A percentile compares a stretch with the other conserved stretches of the same genome.
These are phyloP conservation scores for Cladosporium sp. DNA, from an alignment of 2,329 filamentous ascomycete genomes.

Conservation along the genomic window DNA sequence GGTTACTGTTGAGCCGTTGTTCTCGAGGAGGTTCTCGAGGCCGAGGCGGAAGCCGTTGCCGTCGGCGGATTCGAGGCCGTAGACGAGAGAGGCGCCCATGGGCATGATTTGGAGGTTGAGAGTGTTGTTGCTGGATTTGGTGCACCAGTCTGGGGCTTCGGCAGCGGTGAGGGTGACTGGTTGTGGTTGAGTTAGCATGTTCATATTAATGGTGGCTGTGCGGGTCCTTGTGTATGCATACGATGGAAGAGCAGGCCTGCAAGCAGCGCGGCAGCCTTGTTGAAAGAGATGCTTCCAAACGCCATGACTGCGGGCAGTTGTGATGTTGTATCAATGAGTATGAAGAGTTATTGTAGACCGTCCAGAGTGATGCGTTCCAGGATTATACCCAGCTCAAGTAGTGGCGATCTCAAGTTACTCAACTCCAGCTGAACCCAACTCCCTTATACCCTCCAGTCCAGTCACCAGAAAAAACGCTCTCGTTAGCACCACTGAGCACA, in stretches of 20 bases:
- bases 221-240: neutral
- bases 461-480: neutral
- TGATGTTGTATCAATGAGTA: neutral
- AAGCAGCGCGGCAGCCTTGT: neutral
- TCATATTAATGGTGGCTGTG: neutral
- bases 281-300: neutral
- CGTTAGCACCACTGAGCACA: neutral
- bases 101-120: neutral
- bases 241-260: neutral
- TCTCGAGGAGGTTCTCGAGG: neutral
- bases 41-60: conserved; percentile 15
- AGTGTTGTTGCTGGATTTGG: neutral
- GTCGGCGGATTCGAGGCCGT: conserved; percentile 4
- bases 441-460: neutral
- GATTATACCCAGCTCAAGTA: neutral
- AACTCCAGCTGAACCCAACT: neutral
- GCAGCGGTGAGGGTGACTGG: neutral
- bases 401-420: neutral
- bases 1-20: neutral
- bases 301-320: neutral
- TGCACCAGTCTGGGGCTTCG: neutral
- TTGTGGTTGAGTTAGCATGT: neutral
- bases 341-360: neutral
- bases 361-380: neutral
- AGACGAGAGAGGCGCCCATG: conserved; percentile 15